Conservation (phyloP, 768 basidiomycete genomes). For the Exsudoporus frostii region DNA sequence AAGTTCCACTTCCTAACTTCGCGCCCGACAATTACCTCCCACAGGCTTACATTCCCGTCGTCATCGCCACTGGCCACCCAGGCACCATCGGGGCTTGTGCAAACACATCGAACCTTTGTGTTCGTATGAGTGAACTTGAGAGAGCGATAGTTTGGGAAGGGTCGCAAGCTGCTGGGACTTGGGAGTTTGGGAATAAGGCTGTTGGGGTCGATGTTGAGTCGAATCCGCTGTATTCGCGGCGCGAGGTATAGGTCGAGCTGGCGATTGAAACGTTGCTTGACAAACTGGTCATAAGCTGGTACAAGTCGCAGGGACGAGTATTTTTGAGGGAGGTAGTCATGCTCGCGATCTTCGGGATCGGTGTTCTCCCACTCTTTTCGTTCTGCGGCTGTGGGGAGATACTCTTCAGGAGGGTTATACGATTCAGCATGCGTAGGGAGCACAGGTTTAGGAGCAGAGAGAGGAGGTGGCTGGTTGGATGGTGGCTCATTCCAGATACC, state of each 20-base stretch:
- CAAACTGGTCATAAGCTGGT: conserved; percentile 87
- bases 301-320: conserved; percentile 82
- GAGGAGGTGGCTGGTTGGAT: conserved; percentile 76
- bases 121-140: conserved; percentile 67
- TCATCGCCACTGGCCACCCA: conserved; percentile 95
- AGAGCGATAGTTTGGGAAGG: conserved; percentile 87
- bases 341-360: conserved; percentile 87
- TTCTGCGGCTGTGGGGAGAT: conserved; percentile 83
- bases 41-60: conserved; percentile 77
- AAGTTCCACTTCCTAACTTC: conserved; percentile 88
- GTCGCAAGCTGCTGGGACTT: conserved; percentile 83
- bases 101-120: conserved; percentile 68
- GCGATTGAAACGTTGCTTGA: conserved; percentile 89
- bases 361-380: conserved; percentile 75
- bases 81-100: conserved; percentile 81
- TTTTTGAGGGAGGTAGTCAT: conserved; percentile 86
- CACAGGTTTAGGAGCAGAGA: conserved; percentile 87
- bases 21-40: conserved; percentile 89
- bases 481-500: conserved; percentile 84
- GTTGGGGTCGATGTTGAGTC: conserved; percentile 89
- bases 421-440: conserved; percentile 95
- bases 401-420: conserved; percentile 97
- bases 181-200: conserved; percentile 93
- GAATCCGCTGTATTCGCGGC: conserved; percentile 81
- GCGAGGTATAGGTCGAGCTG: conserved; percentile 97